These are phyloP conservation scores for Knufia petricola DNA, from an alignment of 2,329 filamentous ascomycete genomes.

Conservation along the genomic window DNA sequence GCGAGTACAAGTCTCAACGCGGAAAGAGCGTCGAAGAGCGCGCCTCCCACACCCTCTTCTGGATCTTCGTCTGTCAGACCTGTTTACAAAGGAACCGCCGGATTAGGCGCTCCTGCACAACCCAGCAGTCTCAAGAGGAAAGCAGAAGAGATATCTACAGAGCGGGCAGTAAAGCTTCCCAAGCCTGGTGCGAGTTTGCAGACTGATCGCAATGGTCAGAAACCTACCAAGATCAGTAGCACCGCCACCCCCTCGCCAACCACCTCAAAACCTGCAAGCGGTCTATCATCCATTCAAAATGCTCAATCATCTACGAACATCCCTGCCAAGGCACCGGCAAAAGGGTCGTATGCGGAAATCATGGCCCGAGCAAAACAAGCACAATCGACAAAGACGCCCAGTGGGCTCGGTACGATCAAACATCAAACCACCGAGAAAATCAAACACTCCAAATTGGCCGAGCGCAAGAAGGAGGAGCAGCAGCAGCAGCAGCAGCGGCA, in stretches of 20 bases:
- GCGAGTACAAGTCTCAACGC: slow-evolving; percentile 13
- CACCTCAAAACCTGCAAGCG: slow-evolving; percentile 10
- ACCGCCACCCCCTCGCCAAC: slow-evolving; percentile 10
- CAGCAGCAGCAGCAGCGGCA: slow-evolving; percentile 38
- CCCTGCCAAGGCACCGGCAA: slow-evolving; percentile 40
- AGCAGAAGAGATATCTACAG: slow-evolving; percentile 16
- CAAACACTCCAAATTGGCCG: slow-evolving; percentile 43
- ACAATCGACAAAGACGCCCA: slow-evolving; percentile 31
- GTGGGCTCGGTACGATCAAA: slow-evolving; percentile 43
- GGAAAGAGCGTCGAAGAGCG: slow-evolving; percentile 6
- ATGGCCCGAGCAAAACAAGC: slow-evolving; percentile 49
- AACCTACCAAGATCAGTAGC: slow-evolving; percentile 10
- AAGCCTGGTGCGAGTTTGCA: slow-evolving; percentile 3
- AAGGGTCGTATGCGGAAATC: slow-evolving; percentile 51
- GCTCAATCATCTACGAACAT: slow-evolving; percentile 9
- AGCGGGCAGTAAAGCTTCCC: slow-evolving; percentile 12
- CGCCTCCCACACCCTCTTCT: slow-evolving; percentile 4
- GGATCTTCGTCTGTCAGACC: slow-evolving; percentile 4
- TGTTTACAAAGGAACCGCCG: slow-evolving; percentile 7
- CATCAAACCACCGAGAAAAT: slow-evolving; percentile 47
- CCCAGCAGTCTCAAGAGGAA: slow-evolving; percentile 18
- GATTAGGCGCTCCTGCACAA: slow-evolving; percentile 12
- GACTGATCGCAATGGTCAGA: slow-evolving; percentile 10
- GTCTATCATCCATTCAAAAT: not conserved
- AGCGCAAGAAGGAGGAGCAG: slow-evolving; percentile 37